phyloP scores from a whole-genome alignment of 805 yeast species.

The Saturnispora serradocipensis region DNA sequence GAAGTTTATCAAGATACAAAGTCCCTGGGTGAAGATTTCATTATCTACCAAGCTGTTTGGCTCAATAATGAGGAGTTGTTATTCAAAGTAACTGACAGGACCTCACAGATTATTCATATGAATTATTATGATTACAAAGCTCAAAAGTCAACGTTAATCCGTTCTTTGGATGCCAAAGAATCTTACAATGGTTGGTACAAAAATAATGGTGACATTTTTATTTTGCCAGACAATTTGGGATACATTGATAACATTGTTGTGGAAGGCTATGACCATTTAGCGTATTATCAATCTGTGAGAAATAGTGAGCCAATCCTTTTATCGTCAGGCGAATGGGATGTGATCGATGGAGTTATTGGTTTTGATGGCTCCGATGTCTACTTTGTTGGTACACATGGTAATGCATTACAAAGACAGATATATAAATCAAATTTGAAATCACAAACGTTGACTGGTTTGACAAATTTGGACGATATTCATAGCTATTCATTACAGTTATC shows the following conservation, averaged over 20 bases:
- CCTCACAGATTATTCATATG: conserved; percentile 46
- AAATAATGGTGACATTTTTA: conserved; percentile 29
- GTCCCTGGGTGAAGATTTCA: conserved; percentile 34
- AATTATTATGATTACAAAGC: conserved; percentile 32
- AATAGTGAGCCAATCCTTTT: conserved; percentile 33
- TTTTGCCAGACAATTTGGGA: conserved; percentile 38
- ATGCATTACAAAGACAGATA: conserved; percentile 50
- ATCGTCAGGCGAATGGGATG: conserved; percentile 43
- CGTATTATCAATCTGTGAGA: conserved; percentile 37
- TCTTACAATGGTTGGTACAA: conserved; percentile 48
- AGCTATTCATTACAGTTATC: conserved; percentile 47
- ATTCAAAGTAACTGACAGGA: conserved; percentile 54
- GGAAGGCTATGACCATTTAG: conserved; percentile 54
- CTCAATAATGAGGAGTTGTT: conserved; percentile 38
- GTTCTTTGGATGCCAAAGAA: conserved; percentile 33
- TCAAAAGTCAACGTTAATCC: conserved; percentile 28
- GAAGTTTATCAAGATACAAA: conserved; percentile 16
- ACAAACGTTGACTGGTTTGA: conserved; percentile 18
- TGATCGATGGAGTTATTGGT: conserved; percentile 38
- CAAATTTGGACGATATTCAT: conserved; percentile 31
- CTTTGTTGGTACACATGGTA: conserved; percentile 48
- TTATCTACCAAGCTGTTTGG: conserved; percentile 60
- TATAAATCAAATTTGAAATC: conserved; percentile 37
- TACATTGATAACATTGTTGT: conserved; percentile 54
- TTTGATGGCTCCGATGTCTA: conserved; percentile 43